Conservation (phyloP, 2,329 filamentous ascomycete genomes). For the Aspergillus pseudoglaucus region DNA sequence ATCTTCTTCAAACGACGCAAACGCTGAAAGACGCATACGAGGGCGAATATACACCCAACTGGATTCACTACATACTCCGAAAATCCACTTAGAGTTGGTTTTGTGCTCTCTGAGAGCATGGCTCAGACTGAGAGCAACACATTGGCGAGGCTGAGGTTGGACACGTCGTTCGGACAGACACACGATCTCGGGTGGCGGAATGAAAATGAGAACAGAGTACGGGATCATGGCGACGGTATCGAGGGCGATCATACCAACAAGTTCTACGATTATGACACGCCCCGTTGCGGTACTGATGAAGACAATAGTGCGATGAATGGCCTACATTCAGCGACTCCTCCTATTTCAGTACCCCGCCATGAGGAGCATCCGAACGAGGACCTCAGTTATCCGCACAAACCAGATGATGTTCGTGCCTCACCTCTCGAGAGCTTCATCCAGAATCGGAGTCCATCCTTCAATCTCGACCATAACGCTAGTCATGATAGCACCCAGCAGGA, state of each 20-base stretch:
- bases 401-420: constrained; percentile 30
- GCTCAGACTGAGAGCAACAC: constrained; percentile 30
- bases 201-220: constrained; percentile 19
- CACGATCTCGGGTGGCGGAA: constrained; percentile 19
- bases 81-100: neutral
- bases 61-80: neutral
- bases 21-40: neutral
- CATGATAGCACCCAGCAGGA: constrained; percentile 35
- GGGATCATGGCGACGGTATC: constrained; percentile 28
- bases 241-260: constrained; percentile 32
- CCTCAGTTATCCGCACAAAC: constrained; percentile 29
- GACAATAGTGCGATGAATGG: constrained; percentile 33
- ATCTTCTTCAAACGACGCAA: no score
- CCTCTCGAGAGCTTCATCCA: constrained; percentile 38
- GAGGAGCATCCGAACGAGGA: constrained; percentile 26
- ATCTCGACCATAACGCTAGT: constrained; percentile 36
- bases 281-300: constrained; percentile 33
- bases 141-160: constrained; percentile 32
- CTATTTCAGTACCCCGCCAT: constrained; percentile 39
- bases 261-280: constrained; percentile 27
- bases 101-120: constrained; percentile 29
- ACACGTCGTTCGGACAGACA: constrained; percentile 29
- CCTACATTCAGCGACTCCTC: constrained; percentile 38
- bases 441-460: constrained; percentile 36
- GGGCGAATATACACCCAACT: neutral